Evolutionary conservation across 73 alveolate species (phyloP).

Genomic region (Paramecium tetraurelia): DNA sequence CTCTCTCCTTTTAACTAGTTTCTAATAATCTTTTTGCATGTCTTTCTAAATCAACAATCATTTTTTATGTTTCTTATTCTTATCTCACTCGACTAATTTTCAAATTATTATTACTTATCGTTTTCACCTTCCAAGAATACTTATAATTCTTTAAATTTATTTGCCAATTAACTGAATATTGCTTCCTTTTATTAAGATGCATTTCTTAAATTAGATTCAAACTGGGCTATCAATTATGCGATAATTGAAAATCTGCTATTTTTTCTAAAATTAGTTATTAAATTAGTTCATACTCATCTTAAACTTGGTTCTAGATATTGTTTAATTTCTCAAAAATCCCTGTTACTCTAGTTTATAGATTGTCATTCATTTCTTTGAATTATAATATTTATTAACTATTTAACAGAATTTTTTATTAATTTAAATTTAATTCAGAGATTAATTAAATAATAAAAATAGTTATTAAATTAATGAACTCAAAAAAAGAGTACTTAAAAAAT

Average conservation of each 20-base stretch:
- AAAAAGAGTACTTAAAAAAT: not conserved
- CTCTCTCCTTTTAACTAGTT: constrained; percentile 48
- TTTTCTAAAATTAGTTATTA: not conserved
- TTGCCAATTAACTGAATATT: not conserved
- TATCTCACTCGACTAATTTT: constrained; percentile 30
- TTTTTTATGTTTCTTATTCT: not conserved
- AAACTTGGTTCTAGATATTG: not conserved
- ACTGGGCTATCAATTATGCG: not conserved
- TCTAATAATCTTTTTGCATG: constrained; percentile 60
- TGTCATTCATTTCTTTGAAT: not conserved
- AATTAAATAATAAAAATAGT: not conserved
- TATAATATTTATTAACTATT: not conserved
- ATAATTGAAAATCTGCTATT: not conserved
- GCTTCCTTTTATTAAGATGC: not conserved
- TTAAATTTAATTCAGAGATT: not conserved
- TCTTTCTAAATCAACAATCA: constrained; percentile 49
- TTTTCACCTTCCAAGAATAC: not conserved
- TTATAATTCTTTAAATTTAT: not conserved
- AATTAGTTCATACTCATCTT: not conserved
- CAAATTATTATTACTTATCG: not conserved
- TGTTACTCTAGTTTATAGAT: constrained; percentile 10
- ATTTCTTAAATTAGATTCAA: constrained; percentile 9
- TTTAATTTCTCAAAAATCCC: constrained; percentile 28
- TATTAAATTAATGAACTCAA: not conserved
- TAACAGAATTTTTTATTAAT: not conserved